Percentiles rank a stretch among this genome's conserved stretches.
phyloP scores from a whole-genome alignment of 78 protist species.

The Cavenderia fasciculata region DNA sequence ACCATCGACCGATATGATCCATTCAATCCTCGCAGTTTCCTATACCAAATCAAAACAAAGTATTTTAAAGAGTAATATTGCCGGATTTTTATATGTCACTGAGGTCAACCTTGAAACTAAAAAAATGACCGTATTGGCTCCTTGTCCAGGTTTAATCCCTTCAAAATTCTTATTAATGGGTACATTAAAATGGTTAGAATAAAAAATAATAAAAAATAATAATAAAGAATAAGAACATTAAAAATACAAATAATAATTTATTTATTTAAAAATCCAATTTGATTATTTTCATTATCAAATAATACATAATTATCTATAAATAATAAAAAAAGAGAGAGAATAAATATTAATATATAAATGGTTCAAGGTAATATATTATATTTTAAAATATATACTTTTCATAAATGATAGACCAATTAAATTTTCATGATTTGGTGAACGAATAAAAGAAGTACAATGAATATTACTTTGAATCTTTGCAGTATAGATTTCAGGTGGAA shows the following conservation, averaged over 20 bases:
- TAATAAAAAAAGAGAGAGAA: neutral
- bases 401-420: constrained; percentile 8
- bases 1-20: constrained; percentile 48
- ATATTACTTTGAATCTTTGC: no score
- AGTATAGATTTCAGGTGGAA: neutral
- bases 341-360: neutral
- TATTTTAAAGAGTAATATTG: constrained; percentile 35
- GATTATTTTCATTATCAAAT: neutral
- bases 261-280: neutral
- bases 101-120: constrained; percentile 72
- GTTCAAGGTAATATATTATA: no score
- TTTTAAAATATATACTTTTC: neutral
- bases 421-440: no score
- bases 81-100: constrained; percentile 81
- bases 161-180: constrained; percentile 49
- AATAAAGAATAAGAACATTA: neutral
- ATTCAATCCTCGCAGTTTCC: constrained; percentile 63
- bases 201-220: neutral
- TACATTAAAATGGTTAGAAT: constrained; percentile 70
- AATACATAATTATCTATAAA: neutral
- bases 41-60: constrained; percentile 38
- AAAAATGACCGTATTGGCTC: constrained; percentile 77
- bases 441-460: no score
- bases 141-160: constrained; percentile 75
- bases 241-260: neutral